Conservation (phyloP, 2,329 filamentous ascomycete species). For the Scleromitrula shiraiana region DNA sequence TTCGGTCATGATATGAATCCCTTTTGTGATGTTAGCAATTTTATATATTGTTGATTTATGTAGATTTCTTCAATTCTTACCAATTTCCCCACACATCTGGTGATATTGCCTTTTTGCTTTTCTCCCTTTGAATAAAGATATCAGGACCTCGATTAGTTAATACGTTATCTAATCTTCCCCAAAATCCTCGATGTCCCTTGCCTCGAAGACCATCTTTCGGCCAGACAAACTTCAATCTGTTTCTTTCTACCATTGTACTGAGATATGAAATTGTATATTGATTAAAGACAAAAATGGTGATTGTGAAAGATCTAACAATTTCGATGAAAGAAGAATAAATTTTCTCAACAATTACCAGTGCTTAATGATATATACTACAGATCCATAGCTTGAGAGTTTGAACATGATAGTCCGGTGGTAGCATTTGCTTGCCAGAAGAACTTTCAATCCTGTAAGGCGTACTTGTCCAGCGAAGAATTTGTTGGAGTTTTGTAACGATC, state of each 20-base stretch:
- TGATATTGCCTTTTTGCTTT: conserved; percentile 15
- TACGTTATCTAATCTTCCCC: conserved; percentile 30
- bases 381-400: too few relatives aligned
- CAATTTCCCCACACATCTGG: conserved; percentile 27
- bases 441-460: not conserved
- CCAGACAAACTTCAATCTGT: conserved; percentile 24
- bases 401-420: not conserved
- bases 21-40: conserved; percentile 13
- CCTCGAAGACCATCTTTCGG: conserved; percentile 26
- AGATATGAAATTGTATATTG: not conserved
- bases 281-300: not conserved
- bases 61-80: conserved; percentile 6
- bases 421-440: not conserved
- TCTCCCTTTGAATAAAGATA: conserved; percentile 30
- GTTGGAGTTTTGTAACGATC: not conserved
- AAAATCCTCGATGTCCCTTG: conserved; percentile 21
- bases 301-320: too few relatives aligned
- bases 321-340: too few relatives aligned
- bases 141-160: conserved; percentile 34
- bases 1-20: conserved; percentile 24
- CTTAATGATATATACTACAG: too few relatives aligned
- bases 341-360: too few relatives aligned
- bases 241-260: conserved; percentile 1
- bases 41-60: not conserved
- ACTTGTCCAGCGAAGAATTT: not conserved